A percentile compares a stretch with the other conserved stretches of the same genome.
Evolutionary conservation across 2,329 filamentous ascomycete species (phyloP).

Genomic region (Fusarium sulawesiense): DNA sequence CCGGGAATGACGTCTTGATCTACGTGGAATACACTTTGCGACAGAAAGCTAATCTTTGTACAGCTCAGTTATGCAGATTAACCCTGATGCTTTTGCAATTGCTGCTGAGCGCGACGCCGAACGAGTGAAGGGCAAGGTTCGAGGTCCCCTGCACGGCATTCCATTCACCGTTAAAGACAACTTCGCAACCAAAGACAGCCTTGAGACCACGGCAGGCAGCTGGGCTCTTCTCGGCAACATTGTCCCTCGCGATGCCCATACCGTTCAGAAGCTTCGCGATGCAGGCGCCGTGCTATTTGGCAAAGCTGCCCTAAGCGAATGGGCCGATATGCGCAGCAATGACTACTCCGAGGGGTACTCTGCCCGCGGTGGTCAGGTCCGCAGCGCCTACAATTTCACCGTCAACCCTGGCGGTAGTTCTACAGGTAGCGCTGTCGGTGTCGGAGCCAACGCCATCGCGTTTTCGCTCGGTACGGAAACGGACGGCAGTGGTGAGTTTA

Average conservation of each 20-base stretch:
- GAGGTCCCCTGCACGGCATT: conserved; percentile 79
- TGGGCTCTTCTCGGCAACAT: conserved; percentile 73
- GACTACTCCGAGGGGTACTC: conserved; percentile 77
- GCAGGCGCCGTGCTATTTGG: conserved; percentile 77
- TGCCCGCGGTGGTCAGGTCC: conserved; percentile 70
- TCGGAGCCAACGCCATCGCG: conserved; percentile 70
- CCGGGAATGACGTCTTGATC: neutral
- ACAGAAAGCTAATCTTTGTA: neutral
- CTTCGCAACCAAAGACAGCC: conserved; percentile 79
- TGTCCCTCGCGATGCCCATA: conserved; percentile 74
- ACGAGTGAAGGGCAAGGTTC: conserved; percentile 63
- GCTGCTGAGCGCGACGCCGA: conserved; percentile 71
- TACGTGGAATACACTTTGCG: neutral
- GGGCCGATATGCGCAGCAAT: conserved; percentile 77
- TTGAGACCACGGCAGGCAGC: conserved; percentile 80
- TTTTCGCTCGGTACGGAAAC: conserved; percentile 81
- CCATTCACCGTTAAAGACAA: conserved; percentile 76
- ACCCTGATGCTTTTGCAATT: conserved; percentile 74
- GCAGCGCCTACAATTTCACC: conserved; percentile 76
- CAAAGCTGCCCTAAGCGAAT: conserved; percentile 77
- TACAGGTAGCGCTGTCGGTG: conserved; percentile 73
- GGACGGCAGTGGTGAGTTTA: conserved; percentile 67
- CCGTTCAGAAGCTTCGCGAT: conserved; percentile 69
- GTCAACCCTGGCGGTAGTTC: conserved; percentile 76
- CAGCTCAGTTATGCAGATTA: conserved; percentile 71